A percentile compares a stretch with the other conserved stretches of the same genome.
phyloP scores from a whole-genome alignment of 306 rosid genomes.

The Gynostemma pentaphyllum region DNA sequence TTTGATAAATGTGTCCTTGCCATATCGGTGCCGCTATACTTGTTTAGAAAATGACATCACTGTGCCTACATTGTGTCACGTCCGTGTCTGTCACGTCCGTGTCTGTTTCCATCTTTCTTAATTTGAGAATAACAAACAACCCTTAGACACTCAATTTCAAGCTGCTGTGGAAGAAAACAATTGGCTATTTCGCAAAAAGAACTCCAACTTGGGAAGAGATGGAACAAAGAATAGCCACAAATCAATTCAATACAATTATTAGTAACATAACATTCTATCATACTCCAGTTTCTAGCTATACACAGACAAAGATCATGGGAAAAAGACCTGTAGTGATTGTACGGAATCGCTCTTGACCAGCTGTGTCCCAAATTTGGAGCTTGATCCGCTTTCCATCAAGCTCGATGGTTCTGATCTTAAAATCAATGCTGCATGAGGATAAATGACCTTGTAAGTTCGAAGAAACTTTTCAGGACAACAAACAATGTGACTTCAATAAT shows the following conservation, averaged over 20 bases:
- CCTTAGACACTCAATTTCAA: not conserved
- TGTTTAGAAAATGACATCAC: no score
- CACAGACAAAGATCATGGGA: constrained; percentile 7
- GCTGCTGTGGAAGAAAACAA: not conserved
- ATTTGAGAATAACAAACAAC: not conserved
- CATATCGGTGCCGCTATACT: no score
- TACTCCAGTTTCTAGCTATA: not conserved
- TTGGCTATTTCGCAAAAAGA: not conserved
- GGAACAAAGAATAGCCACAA: not conserved
- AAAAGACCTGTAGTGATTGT: constrained; percentile 79
- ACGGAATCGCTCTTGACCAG: constrained; percentile 95
- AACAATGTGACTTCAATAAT: not conserved
- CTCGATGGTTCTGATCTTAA: constrained; percentile 85
- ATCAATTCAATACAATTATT: not conserved
- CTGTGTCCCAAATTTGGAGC: constrained; percentile 98
- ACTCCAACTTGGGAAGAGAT: not conserved
- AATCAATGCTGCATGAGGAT: constrained; percentile 70
- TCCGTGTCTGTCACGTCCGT: no score
- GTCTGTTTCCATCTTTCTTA: no score
- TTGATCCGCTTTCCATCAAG: constrained; percentile 86
- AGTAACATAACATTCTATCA: not conserved
- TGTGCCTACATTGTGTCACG: no score
- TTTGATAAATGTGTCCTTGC: no score
- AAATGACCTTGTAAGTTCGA: constrained; percentile 12
- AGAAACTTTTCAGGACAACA: constrained; percentile 6